Evolutionary conservation across 331 rosid species (phyloP), one percentile per base, ranked within the genome.

Genomic region (Telfairia occidentalis): DNA sequence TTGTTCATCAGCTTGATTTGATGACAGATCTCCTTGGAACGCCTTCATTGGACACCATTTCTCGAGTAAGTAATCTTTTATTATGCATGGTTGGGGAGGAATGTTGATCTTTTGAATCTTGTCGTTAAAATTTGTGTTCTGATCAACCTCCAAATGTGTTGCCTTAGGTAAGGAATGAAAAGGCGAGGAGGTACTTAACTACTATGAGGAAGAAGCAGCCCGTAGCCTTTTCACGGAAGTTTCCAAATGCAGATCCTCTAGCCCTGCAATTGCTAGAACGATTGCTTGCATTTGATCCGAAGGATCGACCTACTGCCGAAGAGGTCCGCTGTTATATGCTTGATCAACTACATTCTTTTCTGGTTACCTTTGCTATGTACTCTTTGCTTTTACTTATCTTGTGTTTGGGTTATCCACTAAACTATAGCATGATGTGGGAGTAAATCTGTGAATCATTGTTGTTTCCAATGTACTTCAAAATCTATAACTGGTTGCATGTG

Each of bases 1-100:
- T 93, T 46, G 97, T 90, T 59, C 98, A 93, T 82, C 98, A 93
- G 81, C 87, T 93, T 79, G 98, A 93, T 85, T 81, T 93, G 82
- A 93, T 93, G 90, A 90, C 97, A 29, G 97, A 93, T 88, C 82
- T 93, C 57, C 98, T 93, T 55, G 98, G 98, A 24, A 90, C 97
- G 5, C 98, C 98, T 23, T 85, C 92, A 21, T 40, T 93, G 66
- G 98, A 93, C 81, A 78, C 94, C 57, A 93, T 90, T 78, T 93
- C 96, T 75, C 85, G 81, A 87, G 98, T 89, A 88, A 79, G 54
- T 6, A 53, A 21, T 58, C 29, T 60, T 16, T 2, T 49, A 35
- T 66, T 46, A 60, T 61, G 35, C 29, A 6, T 76, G 11, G 34
- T 19, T 34, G 40, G 19, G 73, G 16, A 69, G 55, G 7, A 69